phyloP scores from a whole-genome alignment of 352 stramenopile genomes.

The Globisporangium acanthophoron region DNA sequence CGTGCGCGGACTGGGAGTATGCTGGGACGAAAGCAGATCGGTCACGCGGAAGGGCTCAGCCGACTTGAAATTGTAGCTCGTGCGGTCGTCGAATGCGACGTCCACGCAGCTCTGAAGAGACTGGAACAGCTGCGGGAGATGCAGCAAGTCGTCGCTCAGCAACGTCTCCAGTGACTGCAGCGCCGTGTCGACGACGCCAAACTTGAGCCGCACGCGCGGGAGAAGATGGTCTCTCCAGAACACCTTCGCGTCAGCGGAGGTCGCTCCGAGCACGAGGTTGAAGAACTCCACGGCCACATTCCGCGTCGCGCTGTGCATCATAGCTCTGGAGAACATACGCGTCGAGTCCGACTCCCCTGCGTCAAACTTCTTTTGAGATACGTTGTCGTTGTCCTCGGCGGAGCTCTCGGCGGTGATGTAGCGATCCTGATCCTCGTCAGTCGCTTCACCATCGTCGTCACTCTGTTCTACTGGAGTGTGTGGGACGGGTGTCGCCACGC shows the following conservation, averaged over 20 bases:
- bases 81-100: conserved; percentile 19
- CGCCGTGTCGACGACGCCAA: conserved; percentile 14
- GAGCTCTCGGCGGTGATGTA: not conserved
- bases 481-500: not conserved
- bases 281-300: conserved; percentile 39
- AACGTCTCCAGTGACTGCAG: conserved; percentile 21
- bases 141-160: conserved; percentile 32
- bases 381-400: not conserved
- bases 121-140: conserved; percentile 50
- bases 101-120: conserved; percentile 35
- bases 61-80: conserved; percentile 34
- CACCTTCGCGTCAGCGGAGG: conserved; percentile 18
- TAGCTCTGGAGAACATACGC: conserved; percentile 14
- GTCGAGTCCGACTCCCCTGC: conserved; percentile 9
- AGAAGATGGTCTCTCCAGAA: conserved; percentile 58
- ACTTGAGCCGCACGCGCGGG: conserved; percentile 36
- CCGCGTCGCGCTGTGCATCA: conserved; percentile 15
- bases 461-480: not conserved
- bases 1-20: conserved; percentile 12
- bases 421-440: not conserved
- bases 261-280: conserved; percentile 43
- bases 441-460: not conserved
- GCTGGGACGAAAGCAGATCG: conserved; percentile 7
- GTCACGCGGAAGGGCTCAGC: conserved; percentile 17
- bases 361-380: not conserved